A percentile compares a stretch with the other conserved stretches of the same genome.
Conservation (phyloP, 2,329 filamentous ascomycete genomes). For the Magnaporthiopsis incrustans region DNA sequence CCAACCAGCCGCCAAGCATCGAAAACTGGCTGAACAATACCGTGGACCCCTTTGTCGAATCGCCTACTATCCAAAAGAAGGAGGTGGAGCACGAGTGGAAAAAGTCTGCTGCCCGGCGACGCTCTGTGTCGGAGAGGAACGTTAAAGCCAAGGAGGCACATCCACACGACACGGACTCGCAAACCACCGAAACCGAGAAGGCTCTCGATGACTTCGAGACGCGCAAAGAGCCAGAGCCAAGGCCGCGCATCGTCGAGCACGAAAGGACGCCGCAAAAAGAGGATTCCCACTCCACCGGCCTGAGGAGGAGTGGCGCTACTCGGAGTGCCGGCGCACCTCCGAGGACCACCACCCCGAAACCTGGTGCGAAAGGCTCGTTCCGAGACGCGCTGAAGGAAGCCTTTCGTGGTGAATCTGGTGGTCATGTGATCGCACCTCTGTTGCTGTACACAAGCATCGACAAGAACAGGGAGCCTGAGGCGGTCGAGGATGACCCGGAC, state of each 20-base stretch:
- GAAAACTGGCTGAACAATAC: constrained; percentile 58
- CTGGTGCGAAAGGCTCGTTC: constrained; percentile 37
- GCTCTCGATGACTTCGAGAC: constrained; percentile 11
- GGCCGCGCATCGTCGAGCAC: constrained; percentile 14
- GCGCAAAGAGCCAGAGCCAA: constrained; percentile 11
- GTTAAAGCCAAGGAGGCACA: constrained; percentile 7
- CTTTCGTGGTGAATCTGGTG: constrained; percentile 52
- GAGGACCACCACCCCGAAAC: constrained; percentile 26
- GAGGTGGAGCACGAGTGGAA: constrained; percentile 27
- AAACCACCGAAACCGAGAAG: background rate
- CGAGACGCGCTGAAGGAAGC: constrained; percentile 53
- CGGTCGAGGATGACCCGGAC: constrained; percentile 10
- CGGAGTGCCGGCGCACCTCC: constrained; percentile 39
- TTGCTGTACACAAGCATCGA: constrained; percentile 36
- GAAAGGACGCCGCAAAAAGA: constrained; percentile 20
- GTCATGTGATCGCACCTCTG: constrained; percentile 32
- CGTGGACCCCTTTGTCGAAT: constrained; percentile 53
- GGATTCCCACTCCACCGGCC: constrained; percentile 25
- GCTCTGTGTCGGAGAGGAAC: constrained; percentile 3
- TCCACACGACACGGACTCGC: constrained; percentile 16
- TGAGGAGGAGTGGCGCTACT: constrained; percentile 50
- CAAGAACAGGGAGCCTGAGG: background rate
- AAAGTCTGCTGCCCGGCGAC: constrained; percentile 21
- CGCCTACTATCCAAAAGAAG: constrained; percentile 22
- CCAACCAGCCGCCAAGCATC: constrained; percentile 54